Evolutionary conservation across 2,329 filamentous ascomycete species (phyloP).

Genomic region (Xylariaceae sp.): DNA sequence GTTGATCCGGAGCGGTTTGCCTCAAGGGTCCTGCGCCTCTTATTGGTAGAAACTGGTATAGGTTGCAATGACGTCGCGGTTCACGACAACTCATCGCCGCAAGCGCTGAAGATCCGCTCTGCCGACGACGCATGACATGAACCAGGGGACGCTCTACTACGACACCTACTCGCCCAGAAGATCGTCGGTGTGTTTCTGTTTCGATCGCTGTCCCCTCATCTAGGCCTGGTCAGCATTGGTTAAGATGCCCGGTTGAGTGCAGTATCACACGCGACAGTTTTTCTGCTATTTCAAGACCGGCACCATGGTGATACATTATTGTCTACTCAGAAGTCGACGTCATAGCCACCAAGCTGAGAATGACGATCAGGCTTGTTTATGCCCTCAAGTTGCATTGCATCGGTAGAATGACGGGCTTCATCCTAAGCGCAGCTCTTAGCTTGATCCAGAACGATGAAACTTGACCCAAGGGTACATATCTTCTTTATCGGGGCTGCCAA

Average conservation of each 20-base stretch:
- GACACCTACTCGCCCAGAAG: conserved; percentile 4
- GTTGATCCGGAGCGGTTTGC: conserved; percentile 29
- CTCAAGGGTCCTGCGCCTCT: conserved; percentile 19
- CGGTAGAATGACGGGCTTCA: no score
- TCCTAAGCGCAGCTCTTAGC: no score
- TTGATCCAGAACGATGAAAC: no score
- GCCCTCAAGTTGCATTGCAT: no score
- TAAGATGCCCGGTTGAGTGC: conserved; percentile 14
- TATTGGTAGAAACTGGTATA: conserved; percentile 14
- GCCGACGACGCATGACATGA: conserved; percentile 11
- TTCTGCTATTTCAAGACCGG: conserved; percentile 5
- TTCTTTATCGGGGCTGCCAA: conserved; percentile 10
- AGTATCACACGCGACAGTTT: conserved; percentile 10
- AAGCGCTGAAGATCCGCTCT: conserved; percentile 19
- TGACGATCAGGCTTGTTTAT: no score
- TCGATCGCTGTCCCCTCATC: conserved; percentile 15
- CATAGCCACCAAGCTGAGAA: no score
- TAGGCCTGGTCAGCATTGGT: conserved; percentile 17
- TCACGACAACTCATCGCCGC: conserved; percentile 14
- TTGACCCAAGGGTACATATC: no score
- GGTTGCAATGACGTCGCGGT: conserved; percentile 12
- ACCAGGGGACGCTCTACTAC: conserved; percentile 9
- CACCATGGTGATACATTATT: no score
- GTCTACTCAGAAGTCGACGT: no score
- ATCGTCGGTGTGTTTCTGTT: conserved; percentile 10